phyloP scores from a whole-genome alignment of 441 rosid genomes.

The Corymbia citriodora region DNA sequence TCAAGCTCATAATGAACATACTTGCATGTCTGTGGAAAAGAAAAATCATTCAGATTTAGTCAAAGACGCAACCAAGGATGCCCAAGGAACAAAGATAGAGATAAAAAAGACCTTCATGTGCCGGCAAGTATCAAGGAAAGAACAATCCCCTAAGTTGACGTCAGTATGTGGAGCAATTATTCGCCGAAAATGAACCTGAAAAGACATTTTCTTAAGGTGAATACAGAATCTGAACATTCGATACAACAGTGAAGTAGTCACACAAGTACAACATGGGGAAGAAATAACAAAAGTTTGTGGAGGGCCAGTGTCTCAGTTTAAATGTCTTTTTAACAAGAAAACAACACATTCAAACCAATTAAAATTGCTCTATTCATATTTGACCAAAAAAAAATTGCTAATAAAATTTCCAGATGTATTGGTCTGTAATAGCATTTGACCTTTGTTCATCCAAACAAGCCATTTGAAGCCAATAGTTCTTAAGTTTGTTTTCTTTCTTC shows the following conservation, averaged over 20 bases:
- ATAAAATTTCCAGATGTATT: neutral
- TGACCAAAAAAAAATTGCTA: neutral
- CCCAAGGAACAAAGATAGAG: conserved; percentile 1
- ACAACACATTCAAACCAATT: neutral
- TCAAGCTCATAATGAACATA: conserved; percentile 97
- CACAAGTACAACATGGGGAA: neutral
- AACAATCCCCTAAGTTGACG: conserved; percentile 89
- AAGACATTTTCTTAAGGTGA: neutral
- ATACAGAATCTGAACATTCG: neutral
- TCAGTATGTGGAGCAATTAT: conserved; percentile 96
- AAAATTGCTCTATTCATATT: neutral
- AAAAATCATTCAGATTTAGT: conserved; percentile 7
- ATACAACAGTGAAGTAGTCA: neutral
- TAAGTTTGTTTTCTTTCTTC: neutral
- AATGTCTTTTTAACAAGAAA: neutral
- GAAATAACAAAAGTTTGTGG: neutral
- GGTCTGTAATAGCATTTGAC: neutral
- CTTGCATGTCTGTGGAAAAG: conserved; percentile 79
- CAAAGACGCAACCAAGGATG: neutral
- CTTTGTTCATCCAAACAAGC: neutral
- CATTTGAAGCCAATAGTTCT: neutral
- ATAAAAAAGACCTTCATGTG: conserved; percentile 83
- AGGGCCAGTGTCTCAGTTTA: neutral
- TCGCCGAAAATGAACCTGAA: conserved; percentile 93
- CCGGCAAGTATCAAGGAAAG: conserved; percentile 98